Evolutionary conservation across 768 basidiomycete species (phyloP), one percentile per base, ranked within the genome.

Genomic region (Trametes punicea): DNA sequence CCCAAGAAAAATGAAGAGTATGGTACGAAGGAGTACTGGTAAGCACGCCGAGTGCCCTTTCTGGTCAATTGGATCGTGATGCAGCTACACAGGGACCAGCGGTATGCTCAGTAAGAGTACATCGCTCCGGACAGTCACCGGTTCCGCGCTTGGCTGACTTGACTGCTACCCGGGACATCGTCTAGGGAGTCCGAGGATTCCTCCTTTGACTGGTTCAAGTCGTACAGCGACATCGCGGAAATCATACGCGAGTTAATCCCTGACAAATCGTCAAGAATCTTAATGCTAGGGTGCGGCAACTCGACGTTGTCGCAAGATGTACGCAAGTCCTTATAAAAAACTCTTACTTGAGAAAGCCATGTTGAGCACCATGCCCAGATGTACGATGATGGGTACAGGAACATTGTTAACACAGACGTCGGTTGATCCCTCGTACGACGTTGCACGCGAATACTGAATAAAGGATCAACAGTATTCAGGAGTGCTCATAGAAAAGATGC

Each of bases 271-370:
- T 77, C 83, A 2, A 74, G 77, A 23, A 87, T 93, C 60, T 69
- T 93, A 41, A 87, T 93, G 79, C 81, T 93, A 16, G 89, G 88
- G 51, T 93, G 90, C 65, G 90, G 91, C 9, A 93, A 92, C 69
- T 90, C 90, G 3, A 88, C 72, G 52, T 72, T 93, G 36, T 89
- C 89, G 9, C 84, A 90, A 71, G 84, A 91, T 56, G 89, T 90
- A 60, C 20, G 77, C 69, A 16, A 33, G 30, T 9, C 3, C n/a
- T n/a, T 31, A 20, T 36, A 13, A 31, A 21, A 6, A 10, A 18
- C 18, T 25, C 23, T 25, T 30, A 5, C 21, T 18, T 31, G 16
- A 21, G 15, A 23, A n/a, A n/a, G n/a, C n/a, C 20, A 7, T 21
- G 18, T 25, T 31, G 9, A 40, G 16, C 4, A 6, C n/a, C 13